These are phyloP conservation scores for Beauveria asiatica DNA, from an alignment of 2,329 filamentous ascomycete genomes.

Conservation along the genomic window DNA sequence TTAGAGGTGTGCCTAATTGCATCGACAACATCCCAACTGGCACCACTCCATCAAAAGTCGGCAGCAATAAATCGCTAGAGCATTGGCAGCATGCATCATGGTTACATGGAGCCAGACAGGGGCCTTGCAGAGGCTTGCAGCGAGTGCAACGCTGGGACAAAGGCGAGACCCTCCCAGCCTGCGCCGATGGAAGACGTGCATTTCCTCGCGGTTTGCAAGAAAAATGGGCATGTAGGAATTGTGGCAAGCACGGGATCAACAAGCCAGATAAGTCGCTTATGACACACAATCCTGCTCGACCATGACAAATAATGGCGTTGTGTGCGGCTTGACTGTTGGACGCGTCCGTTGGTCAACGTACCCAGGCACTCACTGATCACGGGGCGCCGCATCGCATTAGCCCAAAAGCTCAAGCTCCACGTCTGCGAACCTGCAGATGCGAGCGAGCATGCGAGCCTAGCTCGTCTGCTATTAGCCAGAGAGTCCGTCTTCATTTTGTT, in stretches of 20 bases:
- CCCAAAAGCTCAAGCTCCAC: background rate
- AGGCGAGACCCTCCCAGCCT: background rate
- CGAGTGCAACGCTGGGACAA: background rate
- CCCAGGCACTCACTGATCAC: background rate
- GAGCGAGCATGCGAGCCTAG: background rate
- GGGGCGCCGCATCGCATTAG: constrained; percentile 2
- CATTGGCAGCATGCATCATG: background rate
- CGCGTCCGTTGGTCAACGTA: constrained; percentile 7
- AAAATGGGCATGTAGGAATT: too few relatives aligned
- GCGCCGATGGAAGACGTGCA: too few relatives aligned
- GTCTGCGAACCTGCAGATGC: constrained; percentile 8
- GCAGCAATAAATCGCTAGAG: constrained; percentile 1
- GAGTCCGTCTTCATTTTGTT: background rate
- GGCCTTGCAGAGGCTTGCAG: constrained; percentile 4
- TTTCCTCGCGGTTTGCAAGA: too few relatives aligned
- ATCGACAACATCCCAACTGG: background rate
- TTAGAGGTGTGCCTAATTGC: background rate
- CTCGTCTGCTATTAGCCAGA: background rate
- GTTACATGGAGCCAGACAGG: constrained; percentile 2
- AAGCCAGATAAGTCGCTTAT: too few relatives aligned
- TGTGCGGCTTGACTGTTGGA: background rate
- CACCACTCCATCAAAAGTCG: background rate
- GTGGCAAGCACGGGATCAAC: too few relatives aligned
- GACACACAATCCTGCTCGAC: background rate
- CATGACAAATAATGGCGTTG: background rate